These are phyloP conservation scores for Cryptococcus sp. DNA, from an alignment of 1,284 basidiomycete species.

Conservation along the genomic window DNA sequence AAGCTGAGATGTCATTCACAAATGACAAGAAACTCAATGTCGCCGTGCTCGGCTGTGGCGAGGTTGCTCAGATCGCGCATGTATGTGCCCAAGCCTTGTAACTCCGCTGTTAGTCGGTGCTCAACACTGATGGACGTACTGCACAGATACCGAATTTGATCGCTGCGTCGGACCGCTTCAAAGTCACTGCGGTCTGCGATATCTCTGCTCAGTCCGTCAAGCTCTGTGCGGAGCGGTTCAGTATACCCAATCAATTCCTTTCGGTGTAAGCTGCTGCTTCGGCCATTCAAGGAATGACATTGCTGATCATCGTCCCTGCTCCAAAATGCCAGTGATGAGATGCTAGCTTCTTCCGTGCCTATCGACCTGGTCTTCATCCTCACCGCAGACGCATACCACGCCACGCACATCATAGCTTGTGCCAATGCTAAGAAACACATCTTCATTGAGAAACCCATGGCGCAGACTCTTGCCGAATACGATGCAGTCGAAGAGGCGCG, in stretches of 20 bases:
- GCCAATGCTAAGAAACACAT: slow-evolving; percentile 40
- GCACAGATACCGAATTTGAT: slow-evolving; percentile 25
- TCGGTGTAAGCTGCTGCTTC: slow-evolving; percentile 18
- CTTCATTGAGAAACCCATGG: slow-evolving; percentile 52
- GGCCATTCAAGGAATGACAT: neutral
- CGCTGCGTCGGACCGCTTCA: slow-evolving; percentile 23
- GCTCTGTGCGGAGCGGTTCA: slow-evolving; percentile 24
- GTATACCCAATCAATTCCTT: slow-evolving; percentile 18
- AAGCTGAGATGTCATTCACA: too few species aligned
- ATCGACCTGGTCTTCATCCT: slow-evolving; percentile 32
- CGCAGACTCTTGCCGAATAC: slow-evolving; percentile 38
- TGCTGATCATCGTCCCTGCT: neutral
- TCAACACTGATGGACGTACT: neutral
- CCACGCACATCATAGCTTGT: slow-evolving; percentile 29
- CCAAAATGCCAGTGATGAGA: slow-evolving; percentile 10
- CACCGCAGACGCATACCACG: slow-evolving; percentile 22
- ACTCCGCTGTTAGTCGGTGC: neutral
- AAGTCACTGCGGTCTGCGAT: slow-evolving; percentile 27
- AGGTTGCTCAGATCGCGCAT: slow-evolving; percentile 31
- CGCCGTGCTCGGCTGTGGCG: slow-evolving; percentile 33
- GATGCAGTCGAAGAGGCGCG: slow-evolving; percentile 40
- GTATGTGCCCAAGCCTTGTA: slow-evolving; percentile 7
- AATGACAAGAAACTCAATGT: slow-evolving; percentile 17
- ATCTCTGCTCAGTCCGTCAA: slow-evolving; percentile 24
- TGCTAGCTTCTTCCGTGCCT: slow-evolving; percentile 20